Evolutionary conservation across 495 filamentous ascomycete species (phyloP), one percentile per base, ranked within the genome.

Genomic region (Hyaloscypha hepaticicola): DNA sequence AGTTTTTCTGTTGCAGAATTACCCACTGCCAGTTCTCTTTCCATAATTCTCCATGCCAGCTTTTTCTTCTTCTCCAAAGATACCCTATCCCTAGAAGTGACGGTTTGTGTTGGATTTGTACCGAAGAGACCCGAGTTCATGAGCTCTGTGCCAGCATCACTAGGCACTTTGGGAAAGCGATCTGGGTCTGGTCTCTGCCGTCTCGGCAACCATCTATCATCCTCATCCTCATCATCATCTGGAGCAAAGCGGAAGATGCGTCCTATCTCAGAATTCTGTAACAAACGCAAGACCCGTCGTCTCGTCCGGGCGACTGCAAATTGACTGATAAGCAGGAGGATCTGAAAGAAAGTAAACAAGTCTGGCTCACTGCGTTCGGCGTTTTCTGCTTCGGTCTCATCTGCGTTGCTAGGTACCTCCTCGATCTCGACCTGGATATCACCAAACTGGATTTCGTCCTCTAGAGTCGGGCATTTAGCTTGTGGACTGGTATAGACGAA

Each of bases 111-210:
- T 55, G 85, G 79, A 60, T 83, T 88, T 24, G 79, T 79, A 4
- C 93, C 93, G 71, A 96, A 97, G 5, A 78, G 79, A 1, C 93
- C 93, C 19, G 87, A 87, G 27, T 83, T 77, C 93, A 97, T 96
- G 67, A 97, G 76, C 60, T 87, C 82, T 60, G 73, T 80, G 11
- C 93, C 93, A 61, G 85, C 80, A 6, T 92, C 87, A 69, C 87
- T 94, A 0, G 93, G 93, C 0, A 96, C 85, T 62, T 87, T 87
- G 21, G 92, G 91, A 61, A 88, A 90, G 38, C 73, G 70, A 58
- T 82, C 74, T 7, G 79, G 76, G 38, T 79, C 76, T 9, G 74
- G 72, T 0, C 68, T 53, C 51, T 75, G 66, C 60, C 76, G 70
- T 59, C 74, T 71, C 55, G 76, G 65, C 60, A 72, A 67, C 48